Conservation (phyloP, 1,139 yeast genomes). For the Kluyveromyces marxianus region DNA sequence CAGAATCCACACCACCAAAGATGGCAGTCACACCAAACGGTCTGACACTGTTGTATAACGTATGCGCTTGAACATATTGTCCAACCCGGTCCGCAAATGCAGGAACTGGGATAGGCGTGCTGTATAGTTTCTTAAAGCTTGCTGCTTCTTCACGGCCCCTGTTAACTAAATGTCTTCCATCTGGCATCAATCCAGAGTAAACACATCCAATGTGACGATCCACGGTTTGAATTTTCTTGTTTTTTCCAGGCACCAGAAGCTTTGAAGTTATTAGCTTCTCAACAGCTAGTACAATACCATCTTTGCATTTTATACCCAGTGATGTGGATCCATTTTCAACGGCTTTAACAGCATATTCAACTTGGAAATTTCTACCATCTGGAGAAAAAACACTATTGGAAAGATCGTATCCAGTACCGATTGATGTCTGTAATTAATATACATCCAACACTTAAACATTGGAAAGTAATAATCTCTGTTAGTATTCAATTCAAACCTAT, state of each 20-base stretch:
- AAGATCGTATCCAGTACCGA: slow-evolving; percentile 95
- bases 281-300: slow-evolving; percentile 93
- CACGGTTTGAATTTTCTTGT: slow-evolving; percentile 83
- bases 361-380: slow-evolving; percentile 98
- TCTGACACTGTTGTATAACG: slow-evolving; percentile 92
- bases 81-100: slow-evolving; percentile 85
- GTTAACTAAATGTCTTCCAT: slow-evolving; percentile 87
- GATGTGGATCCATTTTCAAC: slow-evolving; percentile 97
- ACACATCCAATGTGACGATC: slow-evolving; percentile 93
- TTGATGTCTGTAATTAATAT: slow-evolving; percentile 51
- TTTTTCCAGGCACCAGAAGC: slow-evolving; percentile 80
- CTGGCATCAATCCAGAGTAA: slow-evolving; percentile 91
- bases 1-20: slow-evolving; percentile 85
- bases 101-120: slow-evolving; percentile 69
- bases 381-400: slow-evolving; percentile 82
- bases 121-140: slow-evolving; percentile 69
- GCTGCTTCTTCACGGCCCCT: slow-evolving; percentile 91
- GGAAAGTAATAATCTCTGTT: neutral
- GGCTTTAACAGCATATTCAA: slow-evolving; percentile 95
- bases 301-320: slow-evolving; percentile 83
- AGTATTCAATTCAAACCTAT: no score
- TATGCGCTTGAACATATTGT: slow-evolving; percentile 88
- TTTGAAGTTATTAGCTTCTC: slow-evolving; percentile 87
- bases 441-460: neutral
- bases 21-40: slow-evolving; percentile 94